Conservation (phyloP, 2,329 filamentous ascomycete species). For the Stagonosporopsis rhizophila region DNA sequence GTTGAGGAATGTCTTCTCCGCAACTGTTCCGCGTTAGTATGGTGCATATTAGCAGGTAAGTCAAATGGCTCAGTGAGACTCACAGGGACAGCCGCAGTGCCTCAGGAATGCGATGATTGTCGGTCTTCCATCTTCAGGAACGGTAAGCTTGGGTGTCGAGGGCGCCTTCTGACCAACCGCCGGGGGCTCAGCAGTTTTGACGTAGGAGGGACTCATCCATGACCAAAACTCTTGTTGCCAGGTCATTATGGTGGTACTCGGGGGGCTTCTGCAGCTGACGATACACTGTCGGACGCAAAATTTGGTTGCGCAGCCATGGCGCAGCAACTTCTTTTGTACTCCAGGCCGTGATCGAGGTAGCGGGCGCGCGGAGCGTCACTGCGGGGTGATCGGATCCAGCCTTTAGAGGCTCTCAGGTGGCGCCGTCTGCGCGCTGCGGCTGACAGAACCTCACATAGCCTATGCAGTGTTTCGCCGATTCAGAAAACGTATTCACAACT, state of each 20-base stretch:
- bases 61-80: constrained; percentile 28
- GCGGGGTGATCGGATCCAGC: constrained; percentile 16
- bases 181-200: constrained; percentile 53
- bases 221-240: constrained; percentile 52
- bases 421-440: background rate
- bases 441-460: constrained; percentile 16
- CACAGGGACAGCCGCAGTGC: constrained; percentile 78
- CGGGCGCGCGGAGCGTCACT: constrained; percentile 15
- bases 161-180: constrained; percentile 65
- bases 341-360: constrained; percentile 1
- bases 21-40: constrained; percentile 57
- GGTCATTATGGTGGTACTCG: constrained; percentile 40
- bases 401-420: constrained; percentile 5
- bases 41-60: background rate
- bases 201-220: constrained; percentile 48
- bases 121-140: constrained; percentile 62
- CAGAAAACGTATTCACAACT: background rate
- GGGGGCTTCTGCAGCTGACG: background rate
- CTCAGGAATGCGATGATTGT: constrained; percentile 72
- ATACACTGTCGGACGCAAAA: background rate
- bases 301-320: background rate
- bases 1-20: constrained; percentile 67
- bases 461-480: constrained; percentile 11
- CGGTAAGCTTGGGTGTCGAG: constrained; percentile 57
- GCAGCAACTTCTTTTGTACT: constrained; percentile 8